Conservation (phyloP, 441 rosid genomes). For the Populus hybrid region DNA sequence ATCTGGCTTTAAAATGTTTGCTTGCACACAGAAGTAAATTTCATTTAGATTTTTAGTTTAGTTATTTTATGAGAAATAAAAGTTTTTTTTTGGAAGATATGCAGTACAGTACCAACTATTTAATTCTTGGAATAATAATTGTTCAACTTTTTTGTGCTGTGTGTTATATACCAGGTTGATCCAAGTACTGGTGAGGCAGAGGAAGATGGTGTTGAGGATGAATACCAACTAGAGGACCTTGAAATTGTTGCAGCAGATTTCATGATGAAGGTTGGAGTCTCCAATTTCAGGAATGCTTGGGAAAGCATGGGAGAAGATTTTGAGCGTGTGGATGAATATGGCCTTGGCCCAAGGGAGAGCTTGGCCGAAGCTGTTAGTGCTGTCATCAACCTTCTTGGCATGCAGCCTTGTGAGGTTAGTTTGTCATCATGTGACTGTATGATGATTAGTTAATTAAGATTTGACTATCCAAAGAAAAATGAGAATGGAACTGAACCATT, state of each 20-base stretch:
- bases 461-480: not conserved
- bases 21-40: not conserved
- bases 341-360: conserved; percentile 89
- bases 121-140: not conserved
- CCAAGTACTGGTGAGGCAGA: conserved; percentile 84
- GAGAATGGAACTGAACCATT: not conserved
- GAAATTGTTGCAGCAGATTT: conserved; percentile 93
- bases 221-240: conserved; percentile 93
- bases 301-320: conserved; percentile 73
- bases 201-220: conserved; percentile 97
- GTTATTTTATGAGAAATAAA: not conserved
- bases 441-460: not conserved
- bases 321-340: conserved; percentile 89
- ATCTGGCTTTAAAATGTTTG: not conserved
- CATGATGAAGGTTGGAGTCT: conserved; percentile 71
- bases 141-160: not conserved
- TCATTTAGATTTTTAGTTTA: not conserved
- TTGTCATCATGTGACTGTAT: not conserved
- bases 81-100: not conserved
- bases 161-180: conserved; percentile 61
- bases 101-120: not conserved
- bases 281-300: conserved; percentile 29
- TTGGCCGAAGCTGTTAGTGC: conserved; percentile 82
- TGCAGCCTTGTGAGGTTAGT: conserved; percentile 97
- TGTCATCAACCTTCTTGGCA: conserved; percentile 87